These are phyloP conservation scores for Rhododendron kiyosumense DNA, from an alignment of 148 eudicot genomes.

Conservation along the genomic window DNA sequence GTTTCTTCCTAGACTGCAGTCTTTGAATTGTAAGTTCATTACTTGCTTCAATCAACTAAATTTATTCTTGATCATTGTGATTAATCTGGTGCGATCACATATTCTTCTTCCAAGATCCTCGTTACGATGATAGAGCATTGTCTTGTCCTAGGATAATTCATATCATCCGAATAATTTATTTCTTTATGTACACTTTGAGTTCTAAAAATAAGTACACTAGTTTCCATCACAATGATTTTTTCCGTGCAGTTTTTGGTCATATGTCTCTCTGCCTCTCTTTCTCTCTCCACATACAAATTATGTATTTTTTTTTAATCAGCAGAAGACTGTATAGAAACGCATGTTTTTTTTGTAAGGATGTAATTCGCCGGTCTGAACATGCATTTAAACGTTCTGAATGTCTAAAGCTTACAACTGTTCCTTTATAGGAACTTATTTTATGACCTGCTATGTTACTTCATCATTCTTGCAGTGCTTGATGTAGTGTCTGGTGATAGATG, in stretches of 20 bases:
- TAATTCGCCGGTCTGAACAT: background rate
- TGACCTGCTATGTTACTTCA: background rate
- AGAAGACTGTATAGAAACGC: background rate
- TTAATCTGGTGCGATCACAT: background rate
- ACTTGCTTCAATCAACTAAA: background rate
- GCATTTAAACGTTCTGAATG: background rate
- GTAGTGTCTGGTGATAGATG: background rate
- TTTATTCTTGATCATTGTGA: background rate
- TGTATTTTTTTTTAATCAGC: background rate
- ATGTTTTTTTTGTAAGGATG: background rate
- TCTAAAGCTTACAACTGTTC: background rate
- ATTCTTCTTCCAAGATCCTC: background rate
- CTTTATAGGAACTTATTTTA: background rate
- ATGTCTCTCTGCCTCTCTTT: background rate
- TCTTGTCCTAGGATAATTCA: background rate
- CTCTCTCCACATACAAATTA: background rate
- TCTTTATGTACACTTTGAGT: background rate
- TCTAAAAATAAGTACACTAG: background rate
- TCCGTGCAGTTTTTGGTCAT: background rate
- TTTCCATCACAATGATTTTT: background rate
- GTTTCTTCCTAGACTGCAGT: constrained; percentile 82
- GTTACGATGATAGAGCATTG: background rate
- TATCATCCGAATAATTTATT: background rate
- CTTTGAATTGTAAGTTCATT: constrained; percentile 63
- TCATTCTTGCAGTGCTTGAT: background rate